Evolutionary conservation across 2,329 filamentous ascomycete species (phyloP).

Genomic region (Dryadomyces quercivorus): DNA sequence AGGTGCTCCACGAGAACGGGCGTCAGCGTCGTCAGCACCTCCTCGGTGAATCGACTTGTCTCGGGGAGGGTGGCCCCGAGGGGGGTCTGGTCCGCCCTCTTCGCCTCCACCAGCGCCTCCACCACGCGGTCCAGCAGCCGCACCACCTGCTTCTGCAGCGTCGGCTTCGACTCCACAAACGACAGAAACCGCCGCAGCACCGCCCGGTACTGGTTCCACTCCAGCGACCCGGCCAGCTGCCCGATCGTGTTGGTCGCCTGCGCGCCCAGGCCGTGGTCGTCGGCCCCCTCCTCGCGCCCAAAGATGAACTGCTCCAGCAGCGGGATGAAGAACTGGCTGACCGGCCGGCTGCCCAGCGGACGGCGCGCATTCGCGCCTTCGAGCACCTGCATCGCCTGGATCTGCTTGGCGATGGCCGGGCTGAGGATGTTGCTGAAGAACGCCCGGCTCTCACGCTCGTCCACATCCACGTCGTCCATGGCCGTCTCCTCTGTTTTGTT

Average conservation of each 20-base stretch:
- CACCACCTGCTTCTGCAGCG: constrained; percentile 76
- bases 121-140: constrained; percentile 70
- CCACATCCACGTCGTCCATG: constrained; percentile 5
- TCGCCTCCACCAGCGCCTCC: constrained; percentile 56
- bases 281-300: constrained; percentile 56
- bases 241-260: constrained; percentile 77
- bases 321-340: constrained; percentile 79
- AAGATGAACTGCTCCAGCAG: constrained; percentile 92
- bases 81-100: constrained; percentile 16
- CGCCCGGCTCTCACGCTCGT: constrained; percentile 41
- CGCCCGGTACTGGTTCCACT: constrained; percentile 84
- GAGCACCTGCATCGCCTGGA: constrained; percentile 71
- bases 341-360: constrained; percentile 61
- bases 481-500: constrained; percentile 38
- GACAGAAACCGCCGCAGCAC: constrained; percentile 73
- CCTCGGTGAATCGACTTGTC: constrained; percentile 53
- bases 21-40: constrained; percentile 63
- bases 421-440: constrained; percentile 93
- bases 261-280: constrained; percentile 77
- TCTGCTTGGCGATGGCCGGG: constrained; percentile 74
- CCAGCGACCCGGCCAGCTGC: constrained; percentile 59
- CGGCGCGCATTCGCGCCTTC: constrained; percentile 49
- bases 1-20: constrained; percentile 74
- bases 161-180: constrained; percentile 68
- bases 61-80: constrained; percentile 57